phyloP scores from a whole-genome alignment of 1,284 basidiomycete genomes.

The Tilletia horrida region DNA sequence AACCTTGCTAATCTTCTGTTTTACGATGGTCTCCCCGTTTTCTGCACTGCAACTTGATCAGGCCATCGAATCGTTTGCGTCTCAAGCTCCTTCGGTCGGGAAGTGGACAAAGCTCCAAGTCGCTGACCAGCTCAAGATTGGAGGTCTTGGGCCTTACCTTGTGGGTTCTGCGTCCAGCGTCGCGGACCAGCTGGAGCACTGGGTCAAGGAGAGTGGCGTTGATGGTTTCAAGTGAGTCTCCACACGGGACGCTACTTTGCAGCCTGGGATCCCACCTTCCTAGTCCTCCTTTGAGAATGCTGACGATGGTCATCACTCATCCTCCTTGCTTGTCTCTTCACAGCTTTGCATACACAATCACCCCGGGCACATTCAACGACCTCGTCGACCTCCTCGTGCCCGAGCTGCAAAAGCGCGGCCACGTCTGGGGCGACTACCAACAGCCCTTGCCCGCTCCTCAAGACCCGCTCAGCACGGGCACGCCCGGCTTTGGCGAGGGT shows the following conservation, averaged over 20 bases:
- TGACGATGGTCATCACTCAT: slow-evolving; percentile 16
- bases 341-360: slow-evolving; percentile 23
- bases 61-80: slow-evolving; percentile 45
- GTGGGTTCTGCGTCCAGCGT: slow-evolving; percentile 34
- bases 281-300: no score
- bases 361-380: slow-evolving; percentile 45
- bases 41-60: no score
- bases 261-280: no score
- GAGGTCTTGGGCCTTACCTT: slow-evolving; percentile 48
- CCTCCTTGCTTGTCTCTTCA: not conserved
- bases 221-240: slow-evolving; percentile 49
- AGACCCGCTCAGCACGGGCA: slow-evolving; percentile 16
- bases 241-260: no score
- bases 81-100: slow-evolving; percentile 42
- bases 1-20: no score
- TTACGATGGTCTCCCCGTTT: no score
- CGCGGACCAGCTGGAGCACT: slow-evolving; percentile 40
- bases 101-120: slow-evolving; percentile 49
- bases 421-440: slow-evolving; percentile 48
- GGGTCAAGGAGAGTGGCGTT: slow-evolving; percentile 39
- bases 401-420: slow-evolving; percentile 41
- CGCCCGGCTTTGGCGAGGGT: slow-evolving; percentile 32
- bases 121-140: slow-evolving; percentile 47
- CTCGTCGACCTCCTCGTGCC: slow-evolving; percentile 43
- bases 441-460: slow-evolving; percentile 20